These are phyloP conservation scores for Xylaria telfairii DNA, from an alignment of 495 filamentous ascomycete genomes.

Conservation along the genomic window DNA sequence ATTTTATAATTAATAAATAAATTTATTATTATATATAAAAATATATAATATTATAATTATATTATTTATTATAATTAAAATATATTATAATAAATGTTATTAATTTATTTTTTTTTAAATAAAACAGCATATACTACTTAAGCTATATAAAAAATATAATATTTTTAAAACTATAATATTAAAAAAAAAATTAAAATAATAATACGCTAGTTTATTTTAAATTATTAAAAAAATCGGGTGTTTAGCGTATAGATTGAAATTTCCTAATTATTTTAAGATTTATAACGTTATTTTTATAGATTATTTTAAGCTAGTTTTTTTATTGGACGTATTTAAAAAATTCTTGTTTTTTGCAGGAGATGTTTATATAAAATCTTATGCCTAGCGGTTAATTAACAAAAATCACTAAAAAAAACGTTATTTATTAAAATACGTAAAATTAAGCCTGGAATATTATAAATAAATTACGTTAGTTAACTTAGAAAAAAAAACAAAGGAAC, in stretches of 20 bases:
- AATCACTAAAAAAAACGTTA: background rate
- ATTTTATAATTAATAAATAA: background rate
- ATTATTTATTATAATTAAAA: constrained; percentile 11
- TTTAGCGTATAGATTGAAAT: constrained; percentile 11
- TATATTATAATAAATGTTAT: constrained; percentile 15
- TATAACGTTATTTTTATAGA: constrained; percentile 14
- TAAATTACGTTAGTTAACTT: background rate
- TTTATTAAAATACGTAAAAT: constrained; percentile 8
- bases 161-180: no score
- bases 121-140: background rate
- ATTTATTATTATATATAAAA: background rate
- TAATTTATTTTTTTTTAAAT: constrained; percentile 10
- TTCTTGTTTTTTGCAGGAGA: background rate
- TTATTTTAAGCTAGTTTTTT: constrained; percentile 18
- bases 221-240: constrained; percentile 2
- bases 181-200: background rate
- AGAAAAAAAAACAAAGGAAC: no score
- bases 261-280: constrained; percentile 12
- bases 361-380: background rate
- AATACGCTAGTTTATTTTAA: background rate
- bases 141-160: constrained; percentile 8
- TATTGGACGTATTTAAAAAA: constrained; percentile 13
- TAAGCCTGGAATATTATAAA: constrained; percentile 9
- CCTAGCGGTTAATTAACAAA: background rate
- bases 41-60: constrained; percentile 8